phyloP scores from a whole-genome alignment of 2,329 filamentous ascomycete genomes.

The Trichophyton verrucosum region DNA sequence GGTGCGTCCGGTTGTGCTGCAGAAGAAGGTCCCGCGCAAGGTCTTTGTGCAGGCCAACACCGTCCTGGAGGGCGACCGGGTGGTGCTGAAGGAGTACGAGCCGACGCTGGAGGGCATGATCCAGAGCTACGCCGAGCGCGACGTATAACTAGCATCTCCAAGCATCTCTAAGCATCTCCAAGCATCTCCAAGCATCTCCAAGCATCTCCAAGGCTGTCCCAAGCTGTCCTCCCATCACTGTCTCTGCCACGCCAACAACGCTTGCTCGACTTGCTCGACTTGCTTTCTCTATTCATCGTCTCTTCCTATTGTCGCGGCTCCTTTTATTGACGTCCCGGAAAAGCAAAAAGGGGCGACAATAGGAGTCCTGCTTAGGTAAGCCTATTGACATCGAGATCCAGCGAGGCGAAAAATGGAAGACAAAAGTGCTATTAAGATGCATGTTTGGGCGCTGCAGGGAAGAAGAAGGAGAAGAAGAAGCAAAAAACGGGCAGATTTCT shows the following conservation, averaged over 20 bases:
- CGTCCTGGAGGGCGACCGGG: conserved; percentile 54
- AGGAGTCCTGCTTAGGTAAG: background rate
- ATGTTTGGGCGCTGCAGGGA: background rate
- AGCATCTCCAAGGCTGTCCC: no score
- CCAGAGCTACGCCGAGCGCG: conserved; percentile 60
- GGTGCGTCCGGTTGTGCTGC: conserved; percentile 54
- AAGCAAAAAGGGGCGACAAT: background rate
- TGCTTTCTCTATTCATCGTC: background rate
- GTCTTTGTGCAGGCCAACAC: conserved; percentile 93
- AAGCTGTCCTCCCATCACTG: no score
- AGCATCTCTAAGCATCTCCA: no score
- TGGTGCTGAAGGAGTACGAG: conserved; percentile 75
- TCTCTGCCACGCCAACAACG: no score
- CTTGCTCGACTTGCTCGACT: no score
- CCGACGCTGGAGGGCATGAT: conserved; percentile 69
- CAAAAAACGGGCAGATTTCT: background rate
- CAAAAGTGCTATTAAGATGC: background rate
- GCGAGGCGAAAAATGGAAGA: background rate
- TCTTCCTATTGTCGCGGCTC: background rate
- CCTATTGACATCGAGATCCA: background rate
- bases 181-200: no score
- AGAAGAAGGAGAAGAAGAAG: background rate
- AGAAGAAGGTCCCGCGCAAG: conserved; percentile 48
- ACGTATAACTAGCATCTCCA: conserved; percentile 24
- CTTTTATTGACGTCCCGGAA: background rate